phyloP scores from a whole-genome alignment of 768 basidiomycete genomes.

The Pulveroboletus frians region DNA sequence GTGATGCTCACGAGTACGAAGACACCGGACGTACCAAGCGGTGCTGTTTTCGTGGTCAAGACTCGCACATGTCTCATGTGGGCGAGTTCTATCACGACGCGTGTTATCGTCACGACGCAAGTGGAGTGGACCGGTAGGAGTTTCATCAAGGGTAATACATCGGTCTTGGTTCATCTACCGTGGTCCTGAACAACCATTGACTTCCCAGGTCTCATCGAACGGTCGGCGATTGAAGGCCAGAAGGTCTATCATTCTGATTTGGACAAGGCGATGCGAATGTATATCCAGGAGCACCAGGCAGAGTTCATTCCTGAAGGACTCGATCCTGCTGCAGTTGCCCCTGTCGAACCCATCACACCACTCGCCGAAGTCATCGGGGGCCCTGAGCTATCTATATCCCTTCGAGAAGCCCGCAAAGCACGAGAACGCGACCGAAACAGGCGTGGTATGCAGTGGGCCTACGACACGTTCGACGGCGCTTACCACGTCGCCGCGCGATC shows the following conservation, averaged over 20 bases:
- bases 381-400: conserved; percentile 5
- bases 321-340: conserved; percentile 52
- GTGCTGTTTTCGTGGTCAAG: conserved; percentile 89
- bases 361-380: conserved; percentile 12
- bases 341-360: conserved; percentile 35
- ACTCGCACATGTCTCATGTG: conserved; percentile 93
- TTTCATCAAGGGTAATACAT: conserved; percentile 79
- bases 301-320: conserved; percentile 88
- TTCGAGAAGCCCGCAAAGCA: conserved; percentile 35
- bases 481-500: conserved; percentile 66
- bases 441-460: conserved; percentile 82
- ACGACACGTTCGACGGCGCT: conserved; percentile 79
- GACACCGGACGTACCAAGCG: conserved; percentile 93
- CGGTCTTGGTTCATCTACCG: not conserved
- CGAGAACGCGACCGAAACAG: conserved; percentile 66
- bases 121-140: conserved; percentile 97
- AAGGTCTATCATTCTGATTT: conserved; percentile 80
- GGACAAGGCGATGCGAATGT: conserved; percentile 77
- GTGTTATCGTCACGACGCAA: conserved; percentile 80
- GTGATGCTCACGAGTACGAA: conserved; percentile 82
- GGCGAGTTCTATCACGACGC: conserved; percentile 74
- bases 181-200: not conserved
- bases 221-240: conserved; percentile 87
- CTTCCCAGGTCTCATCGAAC: conserved; percentile 82
- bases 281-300: conserved; percentile 83